These are phyloP conservation scores for Coemansia sp. DNA, from an alignment of 192 early-diverging fungal species.

Conservation along the genomic window DNA sequence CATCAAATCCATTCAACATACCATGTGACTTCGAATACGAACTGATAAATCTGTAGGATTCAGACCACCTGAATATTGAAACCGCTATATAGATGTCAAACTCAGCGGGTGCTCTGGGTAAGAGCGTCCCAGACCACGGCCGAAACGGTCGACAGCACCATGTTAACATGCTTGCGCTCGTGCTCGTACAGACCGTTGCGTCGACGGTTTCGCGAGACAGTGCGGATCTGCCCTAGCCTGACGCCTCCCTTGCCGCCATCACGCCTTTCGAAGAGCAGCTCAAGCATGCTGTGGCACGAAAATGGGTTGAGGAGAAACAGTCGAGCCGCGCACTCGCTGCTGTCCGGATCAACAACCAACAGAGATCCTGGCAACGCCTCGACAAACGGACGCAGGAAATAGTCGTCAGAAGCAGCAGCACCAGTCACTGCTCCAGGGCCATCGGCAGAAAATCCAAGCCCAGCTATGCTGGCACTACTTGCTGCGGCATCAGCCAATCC, in stretches of 20 bases:
- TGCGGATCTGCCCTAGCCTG: slow-evolving; percentile 29
- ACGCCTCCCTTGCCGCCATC: slow-evolving; percentile 20
- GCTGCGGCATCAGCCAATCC: slow-evolving; percentile 4
- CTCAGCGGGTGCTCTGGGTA: slow-evolving; percentile 11
- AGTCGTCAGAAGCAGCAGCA: slow-evolving; percentile 8
- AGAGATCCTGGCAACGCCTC: slow-evolving; percentile 42
- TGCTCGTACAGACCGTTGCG: slow-evolving; percentile 47
- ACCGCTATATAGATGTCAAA: too few relatives aligned
- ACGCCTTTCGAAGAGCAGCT: slow-evolving; percentile 45
- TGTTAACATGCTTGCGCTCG: slow-evolving; percentile 54
- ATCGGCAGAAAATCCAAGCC: background rate
- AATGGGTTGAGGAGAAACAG: slow-evolving; percentile 53
- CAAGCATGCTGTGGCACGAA: slow-evolving; percentile 39
- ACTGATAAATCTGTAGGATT: too few relatives aligned
- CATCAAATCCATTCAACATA: background rate
- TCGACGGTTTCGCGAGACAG: slow-evolving; percentile 34
- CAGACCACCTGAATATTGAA: too few relatives aligned
- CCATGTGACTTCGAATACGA: too few relatives aligned
- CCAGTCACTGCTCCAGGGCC: background rate
- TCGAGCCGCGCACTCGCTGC: slow-evolving; percentile 30
- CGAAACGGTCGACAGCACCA: slow-evolving; percentile 50
- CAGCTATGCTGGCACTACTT: background rate
- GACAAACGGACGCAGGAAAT: slow-evolving; percentile 33
- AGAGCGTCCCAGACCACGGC: slow-evolving; percentile 47
- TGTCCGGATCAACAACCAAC: slow-evolving; percentile 40